Evolutionary conservation across 106 monocot genomes (phyloP), one percentile per base, ranked within the genome.

Genomic region (Chionographis japonica): DNA sequence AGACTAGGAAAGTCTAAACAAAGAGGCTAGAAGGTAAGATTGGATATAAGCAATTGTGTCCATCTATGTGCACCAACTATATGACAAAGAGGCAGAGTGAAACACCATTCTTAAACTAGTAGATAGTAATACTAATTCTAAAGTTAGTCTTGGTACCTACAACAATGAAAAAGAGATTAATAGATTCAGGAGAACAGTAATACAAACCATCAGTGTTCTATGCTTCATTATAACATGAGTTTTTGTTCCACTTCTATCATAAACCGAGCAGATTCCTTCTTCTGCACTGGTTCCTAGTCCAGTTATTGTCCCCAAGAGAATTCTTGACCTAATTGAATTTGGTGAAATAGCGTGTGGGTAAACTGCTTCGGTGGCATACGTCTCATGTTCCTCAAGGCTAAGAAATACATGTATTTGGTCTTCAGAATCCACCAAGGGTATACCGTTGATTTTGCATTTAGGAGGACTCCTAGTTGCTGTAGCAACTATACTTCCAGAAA

Each of bases 221-320:
- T 97, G 86, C 50, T 92, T 97, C 82, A 92, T 72, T 68, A 97
- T 89, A 49, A 81, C 67, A 65, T 97, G 95, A 70, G 92, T 97
- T 77, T 84, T 85, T 60, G 68, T 64, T 40, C 89, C 86, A 60
- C 18, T 49, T 67, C 52, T 40, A 71, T 97, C 79, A 78, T 82
- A 89, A 57, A 92, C 88, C 62, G 78, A 86, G 62, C 92, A 97
- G 14, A 67, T 78, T 53, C 84, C 92, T 83, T 92, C 95, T 71
- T 97, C 92, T 61, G 79, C 72, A 69, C 80, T 69, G 42, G 75
- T 92, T 63, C 86, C 86, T 52, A 92, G 58, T 11, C 95, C 95
- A 66, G 63, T 82, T 74, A 92, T 89, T 42, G 78, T 89, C 3
- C 95, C 95, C 76, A 97, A 62, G 6, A 78, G 75, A 72, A 73